Percentiles rank a stretch among this genome's conserved stretches.
These are phyloP conservation scores for Emericellopsis atlantica DNA, from an alignment of 2,329 filamentous ascomycete genomes.

Conservation along the genomic window DNA sequence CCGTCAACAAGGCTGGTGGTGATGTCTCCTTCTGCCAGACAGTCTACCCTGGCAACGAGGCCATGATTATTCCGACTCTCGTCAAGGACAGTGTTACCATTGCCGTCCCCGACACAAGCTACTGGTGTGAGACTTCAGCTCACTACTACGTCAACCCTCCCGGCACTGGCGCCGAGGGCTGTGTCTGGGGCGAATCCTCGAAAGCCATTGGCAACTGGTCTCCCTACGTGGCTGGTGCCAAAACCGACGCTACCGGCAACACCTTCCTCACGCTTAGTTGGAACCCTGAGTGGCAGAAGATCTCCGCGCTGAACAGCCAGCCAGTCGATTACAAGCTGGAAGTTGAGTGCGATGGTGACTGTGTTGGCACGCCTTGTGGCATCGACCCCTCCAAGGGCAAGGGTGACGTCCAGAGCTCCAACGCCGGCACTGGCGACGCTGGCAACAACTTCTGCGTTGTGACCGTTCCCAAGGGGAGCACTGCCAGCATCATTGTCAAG, in stretches of 20 bases:
- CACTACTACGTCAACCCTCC: constrained; percentile 75
- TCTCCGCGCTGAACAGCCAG: constrained; percentile 37
- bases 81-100: constrained; percentile 44
- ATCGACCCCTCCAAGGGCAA: constrained; percentile 50
- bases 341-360: constrained; percentile 55
- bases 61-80: constrained; percentile 70
- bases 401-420: constrained; percentile 45
- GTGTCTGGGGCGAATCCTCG: constrained; percentile 55
- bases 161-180: constrained; percentile 50
- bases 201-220: constrained; percentile 64
- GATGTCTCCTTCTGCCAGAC: constrained; percentile 67
- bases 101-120: constrained; percentile 56
- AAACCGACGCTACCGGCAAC: constrained; percentile 49
- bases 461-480: constrained; percentile 54
- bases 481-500: constrained; percentile 55
- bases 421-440: constrained; percentile 48
- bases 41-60: constrained; percentile 65
- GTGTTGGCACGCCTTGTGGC: constrained; percentile 62
- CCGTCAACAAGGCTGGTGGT: constrained; percentile 50
- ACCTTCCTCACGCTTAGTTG: constrained; percentile 67
- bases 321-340: constrained; percentile 56
- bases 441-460: constrained; percentile 64
- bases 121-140: constrained; percentile 62
- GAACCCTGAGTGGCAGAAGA: constrained; percentile 62
- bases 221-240: constrained; percentile 65